Base-by-base conservation (phyloP, 1,139 yeast genomes). In the Cylindricascospora bacillispora region DNA sequence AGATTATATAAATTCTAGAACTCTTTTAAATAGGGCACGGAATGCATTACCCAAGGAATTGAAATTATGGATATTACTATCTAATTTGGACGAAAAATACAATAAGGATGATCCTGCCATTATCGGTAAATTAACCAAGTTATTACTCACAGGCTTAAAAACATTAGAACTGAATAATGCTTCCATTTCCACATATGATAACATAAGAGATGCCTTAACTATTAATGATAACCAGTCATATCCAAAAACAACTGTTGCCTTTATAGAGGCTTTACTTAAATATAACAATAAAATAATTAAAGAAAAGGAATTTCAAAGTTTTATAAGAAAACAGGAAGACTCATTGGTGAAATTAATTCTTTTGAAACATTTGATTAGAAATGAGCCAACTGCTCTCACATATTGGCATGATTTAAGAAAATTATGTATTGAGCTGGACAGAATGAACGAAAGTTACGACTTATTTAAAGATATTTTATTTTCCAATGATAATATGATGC, bases 51-150 rank as follows among this genome's bases (percentile, higher is more conserved):
- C 67, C 4, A 57, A 63, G 4, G 65, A 72, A n/a, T 56, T 63
- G 27, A 62, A 64, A 16, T 63, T 83, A 1, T 82, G 93, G 92
- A 56, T 82, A 1, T 63, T 76, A 0, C 86, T 85, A 1, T 67
- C 74, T 1, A 68, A 73, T 36, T 49, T 83, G 11, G 93, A 83
- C 52, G 93, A 82, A 45, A 60, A 67, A 30, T 48, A 51, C 1
- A 54, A 63, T 2, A 58, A 52, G 5, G 56, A 29, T 6, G 27
- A 59, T 15, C 65, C 65, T 33, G 43, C 66, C 4, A 40, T 41
- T 2, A 66, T n/a, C n/a, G n/a, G n/a, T n/a, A n/a, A n/a, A n/a
- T n/a, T n/a, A n/a, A n/a, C n/a, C n/a, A n/a, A n/a, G n/a, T n/a
- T n/a, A n/a, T n/a, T n/a, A n/a, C n/a, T n/a, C n/a, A n/a, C n/a